phyloP scores from a whole-genome alignment of 768 basidiomycete genomes.

The Rhizopogon sp. region DNA sequence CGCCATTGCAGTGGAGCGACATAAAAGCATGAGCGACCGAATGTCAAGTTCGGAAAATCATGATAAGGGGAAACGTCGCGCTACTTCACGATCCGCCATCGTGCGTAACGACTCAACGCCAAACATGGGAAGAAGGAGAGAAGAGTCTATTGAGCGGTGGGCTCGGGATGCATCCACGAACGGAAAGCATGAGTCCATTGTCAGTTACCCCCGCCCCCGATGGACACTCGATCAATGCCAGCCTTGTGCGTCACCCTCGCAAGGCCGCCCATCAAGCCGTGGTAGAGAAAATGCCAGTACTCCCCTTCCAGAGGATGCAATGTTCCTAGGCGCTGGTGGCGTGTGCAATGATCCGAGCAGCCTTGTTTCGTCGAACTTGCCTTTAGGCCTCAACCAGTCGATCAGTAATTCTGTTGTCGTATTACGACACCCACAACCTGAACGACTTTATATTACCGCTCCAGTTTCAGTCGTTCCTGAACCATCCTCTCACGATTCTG shows the following conservation, averaged over 20 bases:
- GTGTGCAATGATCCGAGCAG: constrained; percentile 26
- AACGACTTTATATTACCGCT: constrained; percentile 18
- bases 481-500: constrained; percentile 15
- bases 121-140: constrained; percentile 18
- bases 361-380: constrained; percentile 27
- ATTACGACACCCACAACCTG: constrained; percentile 27
- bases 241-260: constrained; percentile 19
- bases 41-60: constrained; percentile 9
- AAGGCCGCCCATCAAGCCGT: constrained; percentile 21
- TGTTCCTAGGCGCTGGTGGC: constrained; percentile 49
- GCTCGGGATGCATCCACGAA: constrained; percentile 20
- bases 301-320: constrained; percentile 38
- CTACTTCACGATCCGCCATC: constrained; percentile 12
- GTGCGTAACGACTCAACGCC: constrained; percentile 17
- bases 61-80: constrained; percentile 26
- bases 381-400: constrained; percentile 24
- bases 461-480: constrained; percentile 20
- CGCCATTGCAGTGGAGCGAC: constrained; percentile 14
- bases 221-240: constrained; percentile 12
- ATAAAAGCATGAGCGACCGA: constrained; percentile 19
- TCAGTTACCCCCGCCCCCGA: constrained; percentile 27
- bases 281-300: constrained; percentile 15
- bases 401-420: constrained; percentile 12
- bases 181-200: not conserved
- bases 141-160: constrained; percentile 30